phyloP scores from a whole-genome alignment of 495 filamentous ascomycete genomes.

The Talaromyces wortmannii region DNA sequence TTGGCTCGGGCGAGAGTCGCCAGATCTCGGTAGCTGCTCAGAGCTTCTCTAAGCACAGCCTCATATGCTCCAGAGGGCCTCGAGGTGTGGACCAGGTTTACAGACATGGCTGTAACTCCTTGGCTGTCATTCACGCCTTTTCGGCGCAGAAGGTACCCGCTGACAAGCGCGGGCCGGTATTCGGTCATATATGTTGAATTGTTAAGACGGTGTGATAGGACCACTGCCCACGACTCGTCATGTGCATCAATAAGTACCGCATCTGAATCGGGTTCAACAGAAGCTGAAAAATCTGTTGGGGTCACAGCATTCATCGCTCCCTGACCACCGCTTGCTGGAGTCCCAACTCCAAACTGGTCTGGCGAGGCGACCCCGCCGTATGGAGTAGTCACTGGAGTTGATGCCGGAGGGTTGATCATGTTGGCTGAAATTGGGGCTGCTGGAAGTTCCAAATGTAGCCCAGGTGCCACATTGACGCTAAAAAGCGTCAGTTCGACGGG shows the following conservation, averaged over 20 bases:
- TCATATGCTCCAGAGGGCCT: conserved; percentile 43
- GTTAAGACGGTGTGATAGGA: conserved; percentile 66
- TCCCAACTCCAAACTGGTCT: conserved; percentile 31
- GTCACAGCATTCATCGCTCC: conserved; percentile 39
- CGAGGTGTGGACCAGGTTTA: conserved; percentile 57
- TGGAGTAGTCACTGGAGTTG: conserved; percentile 39
- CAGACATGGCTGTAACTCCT: conserved; percentile 53
- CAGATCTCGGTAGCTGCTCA: conserved; percentile 71
- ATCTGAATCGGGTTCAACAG: conserved; percentile 59
- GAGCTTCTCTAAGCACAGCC: conserved; percentile 58
- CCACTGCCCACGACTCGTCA: conserved; percentile 76
- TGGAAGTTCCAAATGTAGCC: conserved; percentile 48
- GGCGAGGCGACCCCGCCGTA: conserved; percentile 34
- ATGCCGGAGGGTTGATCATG: conserved; percentile 25
- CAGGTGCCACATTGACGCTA: conserved; percentile 58
- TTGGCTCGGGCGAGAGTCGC: conserved; percentile 64
- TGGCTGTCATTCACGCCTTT: conserved; percentile 55
- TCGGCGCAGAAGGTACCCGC: conserved; percentile 73
- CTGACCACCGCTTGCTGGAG: conserved; percentile 17
- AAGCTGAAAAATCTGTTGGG: conserved; percentile 36
- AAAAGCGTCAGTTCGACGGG: conserved; percentile 50
- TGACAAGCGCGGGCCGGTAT: conserved; percentile 56
- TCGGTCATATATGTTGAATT: conserved; percentile 57
- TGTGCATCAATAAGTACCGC: conserved; percentile 67
- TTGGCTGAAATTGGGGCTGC: conserved; percentile 8